phyloP scores from a whole-genome alignment of 148 eudicot genomes.

The Nyssa sinensis region DNA sequence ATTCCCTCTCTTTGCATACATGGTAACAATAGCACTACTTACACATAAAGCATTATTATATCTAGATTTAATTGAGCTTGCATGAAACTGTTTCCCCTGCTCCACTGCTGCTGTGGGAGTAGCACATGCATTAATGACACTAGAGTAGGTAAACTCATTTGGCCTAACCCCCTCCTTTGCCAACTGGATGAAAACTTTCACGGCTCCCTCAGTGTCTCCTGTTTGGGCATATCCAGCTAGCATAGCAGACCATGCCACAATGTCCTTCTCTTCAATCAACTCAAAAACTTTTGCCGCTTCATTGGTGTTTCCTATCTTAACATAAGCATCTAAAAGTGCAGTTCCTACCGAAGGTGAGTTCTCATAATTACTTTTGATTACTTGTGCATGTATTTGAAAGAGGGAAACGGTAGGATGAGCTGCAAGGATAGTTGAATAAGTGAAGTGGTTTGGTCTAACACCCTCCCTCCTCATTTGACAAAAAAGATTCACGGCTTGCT shows the following conservation, averaged over 20 bases:
- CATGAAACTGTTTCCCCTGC: slow-evolving; percentile 89
- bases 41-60: slow-evolving; percentile 59
- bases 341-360: slow-evolving; percentile 72
- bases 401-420: slow-evolving; percentile 60
- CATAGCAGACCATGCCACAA: slow-evolving; percentile 97
- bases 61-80: slow-evolving; percentile 64
- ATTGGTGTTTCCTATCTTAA: slow-evolving; percentile 50
- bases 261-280: slow-evolving; percentile 58
- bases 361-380: slow-evolving; percentile 64
- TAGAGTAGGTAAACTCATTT: slow-evolving; percentile 83
- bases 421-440: slow-evolving; percentile 75
- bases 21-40: slow-evolving; percentile 89
- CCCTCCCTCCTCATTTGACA: slow-evolving; percentile 66
- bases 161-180: slow-evolving; percentile 54
- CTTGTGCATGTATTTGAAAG: slow-evolving; percentile 69
- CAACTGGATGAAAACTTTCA: slow-evolving; percentile 49
- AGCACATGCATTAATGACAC: slow-evolving; percentile 76
- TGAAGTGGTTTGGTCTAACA: slow-evolving; percentile 69
- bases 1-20: slow-evolving; percentile 89
- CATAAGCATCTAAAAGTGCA: slow-evolving; percentile 80
- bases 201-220: slow-evolving; percentile 70
- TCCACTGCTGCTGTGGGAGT: slow-evolving; percentile 64
- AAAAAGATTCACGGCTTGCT: slow-evolving; percentile 57
- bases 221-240: slow-evolving; percentile 74
- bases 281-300: slow-evolving; percentile 78